Conservation (phyloP, 768 basidiomycete genomes). For the Mycena polygramma region DNA sequence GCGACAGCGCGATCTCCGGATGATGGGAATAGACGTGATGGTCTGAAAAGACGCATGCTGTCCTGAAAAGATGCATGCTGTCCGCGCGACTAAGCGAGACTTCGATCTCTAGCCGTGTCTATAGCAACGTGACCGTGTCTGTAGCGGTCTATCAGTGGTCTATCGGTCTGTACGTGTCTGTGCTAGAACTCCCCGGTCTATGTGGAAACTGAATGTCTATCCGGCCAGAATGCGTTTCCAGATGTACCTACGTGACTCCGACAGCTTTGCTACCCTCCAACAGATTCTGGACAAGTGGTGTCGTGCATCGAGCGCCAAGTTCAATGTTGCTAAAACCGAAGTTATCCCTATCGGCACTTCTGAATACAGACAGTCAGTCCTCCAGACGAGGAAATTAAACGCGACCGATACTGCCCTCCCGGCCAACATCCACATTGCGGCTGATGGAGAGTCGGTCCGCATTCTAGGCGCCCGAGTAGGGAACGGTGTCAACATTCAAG, state of each 20-base stretch:
- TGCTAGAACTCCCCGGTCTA: too few relatives aligned
- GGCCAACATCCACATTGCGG: background rate
- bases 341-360: background rate
- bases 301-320: background rate
- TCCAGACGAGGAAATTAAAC: background rate
- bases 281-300: conserved; percentile 3
- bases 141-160: too few relatives aligned
- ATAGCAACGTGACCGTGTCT: too few relatives aligned
- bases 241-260: background rate
- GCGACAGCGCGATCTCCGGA: too few relatives aligned
- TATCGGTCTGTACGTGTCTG: too few relatives aligned
- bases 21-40: too few relatives aligned
- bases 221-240: too few relatives aligned
- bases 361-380: background rate
- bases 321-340: background rate
- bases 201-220: too few relatives aligned
- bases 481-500: background rate
- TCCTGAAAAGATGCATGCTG: too few relatives aligned
- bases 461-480: conserved; percentile 6
- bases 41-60: too few relatives aligned
- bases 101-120: too few relatives aligned
- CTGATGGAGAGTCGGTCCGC: background rate
- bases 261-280: background rate
- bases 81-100: too few relatives aligned
- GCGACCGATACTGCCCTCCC: background rate